Percentiles rank a stretch among this genome's conserved stretches.
These are phyloP conservation scores for Nannizziopsis arthrosporioides DNA, from an alignment of 2,329 filamentous ascomycete genomes.

Conservation along the genomic window DNA sequence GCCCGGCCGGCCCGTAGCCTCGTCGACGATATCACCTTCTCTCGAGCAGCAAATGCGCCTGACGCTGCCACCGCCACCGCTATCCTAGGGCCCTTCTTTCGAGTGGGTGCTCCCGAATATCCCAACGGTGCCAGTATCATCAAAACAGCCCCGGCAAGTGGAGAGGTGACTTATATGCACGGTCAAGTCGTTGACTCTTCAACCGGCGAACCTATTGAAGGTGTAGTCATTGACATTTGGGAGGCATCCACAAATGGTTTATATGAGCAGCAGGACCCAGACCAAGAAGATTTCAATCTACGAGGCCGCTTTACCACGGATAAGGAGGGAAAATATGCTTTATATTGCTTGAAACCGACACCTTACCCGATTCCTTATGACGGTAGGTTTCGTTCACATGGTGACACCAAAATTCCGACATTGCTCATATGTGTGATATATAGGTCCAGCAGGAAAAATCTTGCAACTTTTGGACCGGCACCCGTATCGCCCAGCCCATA, in stretches of 20 bases:
- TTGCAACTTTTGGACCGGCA: constrained; percentile 49
- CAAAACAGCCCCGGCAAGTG: constrained; percentile 39
- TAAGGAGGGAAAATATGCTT: constrained; percentile 49
- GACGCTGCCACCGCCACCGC: constrained; percentile 58
- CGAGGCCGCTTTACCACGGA: constrained; percentile 61
- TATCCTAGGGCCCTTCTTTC: constrained; percentile 78
- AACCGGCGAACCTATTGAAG: constrained; percentile 53
- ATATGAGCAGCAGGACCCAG: constrained; percentile 59
- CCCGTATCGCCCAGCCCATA: constrained; percentile 51
- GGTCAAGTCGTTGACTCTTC: constrained; percentile 47
- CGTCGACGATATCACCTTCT: constrained; percentile 72
- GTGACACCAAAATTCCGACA: background rate
- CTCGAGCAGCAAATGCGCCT: constrained; percentile 42
- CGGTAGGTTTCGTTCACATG: constrained; percentile 21
- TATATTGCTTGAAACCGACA: constrained; percentile 51
- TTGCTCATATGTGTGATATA: background rate
- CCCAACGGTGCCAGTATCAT: constrained; percentile 59
- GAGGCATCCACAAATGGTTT: constrained; percentile 61
- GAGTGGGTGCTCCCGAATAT: constrained; percentile 56
- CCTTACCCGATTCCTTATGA: constrained; percentile 47
- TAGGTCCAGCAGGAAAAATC: constrained; percentile 47
- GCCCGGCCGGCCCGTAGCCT: constrained; percentile 31
- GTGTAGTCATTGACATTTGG: constrained; percentile 65
- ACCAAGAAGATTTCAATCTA: constrained; percentile 61
- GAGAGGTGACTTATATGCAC: constrained; percentile 52